Conservation (phyloP, 2,329 filamentous ascomycete species). For the Penicillium sp. region DNA sequence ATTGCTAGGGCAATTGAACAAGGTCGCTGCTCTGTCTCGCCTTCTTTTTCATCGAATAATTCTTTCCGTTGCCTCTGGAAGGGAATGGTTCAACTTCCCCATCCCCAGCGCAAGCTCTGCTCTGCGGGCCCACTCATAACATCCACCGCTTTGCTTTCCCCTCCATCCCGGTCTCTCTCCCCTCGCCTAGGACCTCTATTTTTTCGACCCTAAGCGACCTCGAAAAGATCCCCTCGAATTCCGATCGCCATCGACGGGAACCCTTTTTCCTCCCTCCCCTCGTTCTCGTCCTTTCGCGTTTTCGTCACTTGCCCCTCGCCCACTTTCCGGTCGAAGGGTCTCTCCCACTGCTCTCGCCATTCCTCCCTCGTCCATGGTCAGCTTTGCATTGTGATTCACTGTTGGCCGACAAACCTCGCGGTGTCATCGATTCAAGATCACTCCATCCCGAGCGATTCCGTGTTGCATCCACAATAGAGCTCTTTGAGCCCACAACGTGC, state of each 20-base stretch:
- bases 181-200: no score
- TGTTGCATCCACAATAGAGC: constrained; percentile 19
- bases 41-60: no score
- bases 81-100: no score
- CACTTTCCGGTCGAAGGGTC: constrained; percentile 12
- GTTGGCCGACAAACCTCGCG: constrained; percentile 12
- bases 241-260: background rate
- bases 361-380: constrained; percentile 1
- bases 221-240: constrained; percentile 6
- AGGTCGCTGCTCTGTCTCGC: no score
- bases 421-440: constrained; percentile 6
- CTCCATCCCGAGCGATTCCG: constrained; percentile 7
- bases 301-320: constrained; percentile 16
- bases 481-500: constrained; percentile 6
- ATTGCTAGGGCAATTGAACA: no score
- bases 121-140: constrained; percentile 23
- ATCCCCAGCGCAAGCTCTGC: constrained; percentile 19
- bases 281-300: constrained; percentile 13
- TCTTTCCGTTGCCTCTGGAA: no score
- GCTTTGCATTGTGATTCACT: constrained; percentile 4
- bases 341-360: constrained; percentile 10
- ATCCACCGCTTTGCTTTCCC: constrained; percentile 17
- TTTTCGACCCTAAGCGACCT: constrained; percentile 2
- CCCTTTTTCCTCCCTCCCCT: constrained; percentile 7
- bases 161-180: constrained; percentile 8